Evolutionary conservation across 805 yeast genomes (phyloP).

Genomic region (Cyberlindnera samutprakarnensis): DNA sequence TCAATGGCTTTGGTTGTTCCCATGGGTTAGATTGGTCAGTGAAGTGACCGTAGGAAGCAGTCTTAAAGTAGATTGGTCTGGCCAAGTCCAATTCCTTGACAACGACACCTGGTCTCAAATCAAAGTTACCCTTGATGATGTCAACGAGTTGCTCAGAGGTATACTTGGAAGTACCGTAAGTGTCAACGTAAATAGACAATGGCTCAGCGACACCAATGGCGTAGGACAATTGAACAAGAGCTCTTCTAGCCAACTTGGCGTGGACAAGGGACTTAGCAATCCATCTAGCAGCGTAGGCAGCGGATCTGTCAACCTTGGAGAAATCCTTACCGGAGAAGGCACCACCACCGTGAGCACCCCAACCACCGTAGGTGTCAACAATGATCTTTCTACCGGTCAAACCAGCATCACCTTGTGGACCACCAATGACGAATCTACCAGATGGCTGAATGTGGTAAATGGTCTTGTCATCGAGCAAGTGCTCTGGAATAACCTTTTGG

Average conservation of each 20-base stretch:
- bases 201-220: slow-evolving; percentile 99
- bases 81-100: slow-evolving; percentile 96
- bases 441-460: slow-evolving; percentile 98
- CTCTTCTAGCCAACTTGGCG: slow-evolving; percentile 95
- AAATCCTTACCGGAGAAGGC: slow-evolving; percentile 99
- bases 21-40: slow-evolving; percentile 98
- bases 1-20: slow-evolving; percentile 91
- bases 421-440: slow-evolving; percentile 99
- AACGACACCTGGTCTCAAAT: slow-evolving; percentile 98
- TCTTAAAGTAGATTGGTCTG: slow-evolving; percentile 97
- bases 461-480: slow-evolving; percentile 90
- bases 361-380: slow-evolving; percentile 99
- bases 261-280: slow-evolving; percentile 96
- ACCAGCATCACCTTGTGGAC: slow-evolving; percentile 99
- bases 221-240: slow-evolving; percentile 95
- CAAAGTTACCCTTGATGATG: slow-evolving; percentile 90
- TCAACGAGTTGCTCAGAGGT: slow-evolving; percentile 84
- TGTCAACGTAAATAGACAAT: slow-evolving; percentile 92
- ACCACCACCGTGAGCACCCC: slow-evolving; percentile 99
- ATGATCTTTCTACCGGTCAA: slow-evolving; percentile 98
- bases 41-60: slow-evolving; percentile 99
- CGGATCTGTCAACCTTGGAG: slow-evolving; percentile 99
- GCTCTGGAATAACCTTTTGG: slow-evolving; percentile 86
- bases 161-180: slow-evolving; percentile 95
- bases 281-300: slow-evolving; percentile 99